phyloP scores from a whole-genome alignment of 2,329 filamentous ascomycete species.

The Pezicula radicicola region DNA sequence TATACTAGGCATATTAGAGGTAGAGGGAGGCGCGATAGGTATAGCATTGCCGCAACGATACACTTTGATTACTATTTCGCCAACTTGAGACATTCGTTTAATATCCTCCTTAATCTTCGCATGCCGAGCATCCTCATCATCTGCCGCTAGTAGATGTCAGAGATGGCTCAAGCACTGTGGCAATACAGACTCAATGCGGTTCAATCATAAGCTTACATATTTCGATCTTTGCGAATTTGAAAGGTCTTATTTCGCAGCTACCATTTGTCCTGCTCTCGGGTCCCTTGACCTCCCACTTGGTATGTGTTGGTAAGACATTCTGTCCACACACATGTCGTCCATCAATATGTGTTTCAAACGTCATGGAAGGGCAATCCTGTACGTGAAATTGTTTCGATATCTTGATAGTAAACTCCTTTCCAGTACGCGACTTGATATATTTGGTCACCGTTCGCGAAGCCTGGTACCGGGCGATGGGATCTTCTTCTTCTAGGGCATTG shows the following conservation, averaged over 20 bases:
- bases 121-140: constrained; percentile 2
- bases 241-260: not conserved
- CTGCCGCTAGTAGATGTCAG: not conserved
- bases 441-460: constrained; percentile 2
- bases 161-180: not conserved
- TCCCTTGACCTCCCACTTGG: no score
- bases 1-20: no score
- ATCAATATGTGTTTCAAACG: not conserved
- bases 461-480: constrained; percentile 1
- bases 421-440: constrained; percentile 9
- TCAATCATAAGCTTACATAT: constrained; percentile 5
- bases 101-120: not conserved
- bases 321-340: not conserved
- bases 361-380: not conserved
- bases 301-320: no score
- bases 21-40: no score
- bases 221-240: constrained; percentile 13
- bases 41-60: not conserved
- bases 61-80: not conserved
- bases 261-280: no score
- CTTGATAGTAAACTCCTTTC: constrained; percentile 5
- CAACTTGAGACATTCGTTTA: not conserved
- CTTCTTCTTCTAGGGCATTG: not conserved
- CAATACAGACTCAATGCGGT: not conserved
- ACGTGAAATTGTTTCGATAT: not conserved